Base-by-base conservation (phyloP, 306 rosid genomes). In the Dryas drummondii region DNA sequence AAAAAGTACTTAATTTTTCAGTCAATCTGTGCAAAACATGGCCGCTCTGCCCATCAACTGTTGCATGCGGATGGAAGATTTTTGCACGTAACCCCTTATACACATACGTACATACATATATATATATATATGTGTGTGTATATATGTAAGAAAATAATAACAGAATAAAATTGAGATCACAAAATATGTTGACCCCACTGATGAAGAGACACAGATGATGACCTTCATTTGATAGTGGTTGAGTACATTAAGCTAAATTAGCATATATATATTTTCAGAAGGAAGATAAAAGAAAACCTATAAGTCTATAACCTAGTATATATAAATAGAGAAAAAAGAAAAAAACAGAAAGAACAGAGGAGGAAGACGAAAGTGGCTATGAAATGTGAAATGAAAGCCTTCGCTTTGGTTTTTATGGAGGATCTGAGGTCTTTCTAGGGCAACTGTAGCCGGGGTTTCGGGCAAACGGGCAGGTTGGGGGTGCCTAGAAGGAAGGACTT, bases 31-130 rank as follows among this genome's bases (percentile, higher is more conserved):
- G 98, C 97, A 93, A 87, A 89, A 70, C 68, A 89, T 93, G 98
- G 96, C 97, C 98, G 97, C 71, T 75, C 83, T 89, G 88, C 66
- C 79, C 89, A 85, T 5, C 17, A 58, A 22, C 12, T 53, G 9
- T 68, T 67, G 68, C 96, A 89, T 82, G 88, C 91, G 98, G 98
- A 91, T 93, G 97, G 98, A 93, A 93, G 93, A 19, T 58, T 74
- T 90, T 86, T 81, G 91, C 93, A 85, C 82, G 14, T 13, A 60
- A 10, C 40, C 27, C 4, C 56, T 15, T 15, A 1, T 13, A 49
- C 6, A 32, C 4, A 7, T 52, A 42, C 47, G 44, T 2, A 22
- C 2, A 67, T 16, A 17, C 14, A 45, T 27, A 6, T 16, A 11
- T 13, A 10, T 2, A 47, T 22, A 47, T 2, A 40, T 0, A 40